phyloP scores from a whole-genome alignment of 495 filamentous ascomycete genomes.

The Acidomyces sp. region DNA sequence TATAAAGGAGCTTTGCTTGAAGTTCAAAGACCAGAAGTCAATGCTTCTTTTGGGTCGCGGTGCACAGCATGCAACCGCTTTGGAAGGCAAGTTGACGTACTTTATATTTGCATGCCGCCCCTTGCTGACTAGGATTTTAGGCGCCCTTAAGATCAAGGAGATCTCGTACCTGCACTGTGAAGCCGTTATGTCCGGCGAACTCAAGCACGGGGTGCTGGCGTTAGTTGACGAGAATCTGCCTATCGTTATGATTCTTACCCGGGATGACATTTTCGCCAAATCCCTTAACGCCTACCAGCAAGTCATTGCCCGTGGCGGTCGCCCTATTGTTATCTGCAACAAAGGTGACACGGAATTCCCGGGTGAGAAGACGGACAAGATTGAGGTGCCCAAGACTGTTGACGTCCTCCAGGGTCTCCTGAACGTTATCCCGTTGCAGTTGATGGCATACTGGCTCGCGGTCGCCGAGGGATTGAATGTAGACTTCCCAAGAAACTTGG shows the following conservation, averaged over 20 bases:
- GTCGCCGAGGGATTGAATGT: conserved; percentile 59
- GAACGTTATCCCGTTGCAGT: conserved; percentile 93
- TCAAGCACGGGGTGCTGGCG: conserved; percentile 96
- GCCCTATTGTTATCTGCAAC: conserved; percentile 98
- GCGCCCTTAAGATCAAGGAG: conserved; percentile 97
- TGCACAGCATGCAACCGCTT: conserved; percentile 89
- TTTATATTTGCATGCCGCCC: neutral
- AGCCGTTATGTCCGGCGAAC: conserved; percentile 97
- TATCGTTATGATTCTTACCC: conserved; percentile 98
- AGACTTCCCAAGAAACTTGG: conserved; percentile 75
- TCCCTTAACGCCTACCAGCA: conserved; percentile 98
- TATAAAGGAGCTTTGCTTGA: conserved; percentile 84
- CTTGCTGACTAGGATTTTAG: conserved; percentile 27
- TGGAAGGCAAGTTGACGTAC: conserved; percentile 53
- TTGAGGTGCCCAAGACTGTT: conserved; percentile 90
- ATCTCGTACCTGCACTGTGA: conserved; percentile 99
- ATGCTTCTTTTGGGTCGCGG: conserved; percentile 85
- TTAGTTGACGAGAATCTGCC: conserved; percentile 95
- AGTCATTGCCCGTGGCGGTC: conserved; percentile 86
- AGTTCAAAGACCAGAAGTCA: conserved; percentile 92
- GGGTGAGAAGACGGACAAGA: conserved; percentile 77
- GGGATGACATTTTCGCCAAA: conserved; percentile 90
- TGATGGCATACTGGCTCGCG: conserved; percentile 97
- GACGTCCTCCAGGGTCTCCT: conserved; percentile 91
- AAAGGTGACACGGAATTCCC: conserved; percentile 78